These are phyloP conservation scores for Termitomyces sp. DNA, from an alignment of 768 basidiomycete species.

Conservation along the genomic window DNA sequence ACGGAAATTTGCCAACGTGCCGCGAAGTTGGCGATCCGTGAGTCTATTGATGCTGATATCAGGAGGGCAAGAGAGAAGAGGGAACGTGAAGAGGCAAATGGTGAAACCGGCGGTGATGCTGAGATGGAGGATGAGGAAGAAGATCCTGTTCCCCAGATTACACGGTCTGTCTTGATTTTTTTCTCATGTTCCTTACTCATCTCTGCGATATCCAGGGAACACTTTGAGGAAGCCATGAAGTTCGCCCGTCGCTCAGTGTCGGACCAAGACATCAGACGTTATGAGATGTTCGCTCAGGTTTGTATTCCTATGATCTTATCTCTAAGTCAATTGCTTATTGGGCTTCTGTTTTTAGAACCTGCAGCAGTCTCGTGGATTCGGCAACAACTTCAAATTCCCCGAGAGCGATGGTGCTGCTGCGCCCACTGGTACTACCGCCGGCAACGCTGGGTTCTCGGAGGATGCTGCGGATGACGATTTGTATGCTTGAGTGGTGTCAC, in stretches of 20 bases:
- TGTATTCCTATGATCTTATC: constrained; percentile 5
- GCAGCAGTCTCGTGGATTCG: constrained; percentile 89
- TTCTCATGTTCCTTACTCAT: constrained; percentile 4
- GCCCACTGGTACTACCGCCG: constrained; percentile 35
- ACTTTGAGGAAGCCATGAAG: constrained; percentile 99
- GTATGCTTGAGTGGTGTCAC: constrained; percentile 55
- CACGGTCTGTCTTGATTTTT: constrained; percentile 39
- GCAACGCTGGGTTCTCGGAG: constrained; percentile 78
- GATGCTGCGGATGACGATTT: constrained; percentile 83
- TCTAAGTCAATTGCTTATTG: constrained; percentile 4
- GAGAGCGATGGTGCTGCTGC: constrained; percentile 44
- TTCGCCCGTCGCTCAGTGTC: constrained; percentile 96
- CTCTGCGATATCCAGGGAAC: constrained; percentile 45
- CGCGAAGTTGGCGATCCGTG: constrained; percentile 94
- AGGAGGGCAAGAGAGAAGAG: constrained; percentile 69
- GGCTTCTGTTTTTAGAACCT: constrained; percentile 51
- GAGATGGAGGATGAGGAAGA: constrained; percentile 78
- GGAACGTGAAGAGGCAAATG: constrained; percentile 66
- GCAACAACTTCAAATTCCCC: constrained; percentile 98
- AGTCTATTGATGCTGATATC: constrained; percentile 92
- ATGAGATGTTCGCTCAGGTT: constrained; percentile 97
- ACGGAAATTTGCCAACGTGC: constrained; percentile 99
- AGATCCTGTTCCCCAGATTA: constrained; percentile 89
- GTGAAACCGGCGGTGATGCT: constrained; percentile 41
- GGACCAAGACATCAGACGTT: constrained; percentile 93